These are phyloP conservation scores for Trypanosoma congolense DNA, from an alignment of 208 protist species.

Conservation along the genomic window DNA sequence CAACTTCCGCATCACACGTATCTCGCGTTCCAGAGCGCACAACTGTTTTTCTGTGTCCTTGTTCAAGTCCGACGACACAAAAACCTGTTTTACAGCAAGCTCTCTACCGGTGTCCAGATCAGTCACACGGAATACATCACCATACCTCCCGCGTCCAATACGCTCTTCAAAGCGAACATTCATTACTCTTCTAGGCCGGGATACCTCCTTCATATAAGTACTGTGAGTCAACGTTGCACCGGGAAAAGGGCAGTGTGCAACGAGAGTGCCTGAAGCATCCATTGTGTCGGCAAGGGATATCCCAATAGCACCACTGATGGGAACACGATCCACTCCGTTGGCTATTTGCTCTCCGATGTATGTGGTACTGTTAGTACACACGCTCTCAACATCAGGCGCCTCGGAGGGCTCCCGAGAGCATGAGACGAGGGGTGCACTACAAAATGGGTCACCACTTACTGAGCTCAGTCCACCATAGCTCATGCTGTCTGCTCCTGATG, in stretches of 20 bases:
- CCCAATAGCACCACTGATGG: not conserved
- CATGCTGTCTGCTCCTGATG: not conserved
- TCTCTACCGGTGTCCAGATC: constrained; percentile 69
- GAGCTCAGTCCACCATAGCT: constrained; percentile 5
- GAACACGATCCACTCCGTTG: constrained; percentile 9
- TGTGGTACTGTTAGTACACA: constrained; percentile 69
- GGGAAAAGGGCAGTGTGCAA: not conserved
- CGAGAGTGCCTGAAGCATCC: not conserved
- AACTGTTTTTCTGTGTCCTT: constrained; percentile 82
- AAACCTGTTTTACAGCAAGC: constrained; percentile 84
- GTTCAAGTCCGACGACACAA: constrained; percentile 73
- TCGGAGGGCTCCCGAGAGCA: constrained; percentile 16
- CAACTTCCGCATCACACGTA: constrained; percentile 89
- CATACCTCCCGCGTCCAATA: constrained; percentile 78
- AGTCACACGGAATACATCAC: constrained; percentile 74
- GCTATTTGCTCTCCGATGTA: constrained; percentile 23
- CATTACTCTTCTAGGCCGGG: constrained; percentile 8
- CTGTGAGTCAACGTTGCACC: constrained; percentile 29
- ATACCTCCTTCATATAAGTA: constrained; percentile 20
- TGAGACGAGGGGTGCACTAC: constrained; percentile 28
- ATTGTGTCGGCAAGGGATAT: not conserved
- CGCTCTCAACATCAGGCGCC: constrained; percentile 37
- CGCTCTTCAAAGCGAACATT: constrained; percentile 35
- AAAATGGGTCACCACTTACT: not conserved
- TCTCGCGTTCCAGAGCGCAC: constrained; percentile 79